Percentiles rank a stretch among this genome's conserved stretches.
Conservation (phyloP, 371 early-diverging fungal species). For the Mortierella sp. region DNA sequence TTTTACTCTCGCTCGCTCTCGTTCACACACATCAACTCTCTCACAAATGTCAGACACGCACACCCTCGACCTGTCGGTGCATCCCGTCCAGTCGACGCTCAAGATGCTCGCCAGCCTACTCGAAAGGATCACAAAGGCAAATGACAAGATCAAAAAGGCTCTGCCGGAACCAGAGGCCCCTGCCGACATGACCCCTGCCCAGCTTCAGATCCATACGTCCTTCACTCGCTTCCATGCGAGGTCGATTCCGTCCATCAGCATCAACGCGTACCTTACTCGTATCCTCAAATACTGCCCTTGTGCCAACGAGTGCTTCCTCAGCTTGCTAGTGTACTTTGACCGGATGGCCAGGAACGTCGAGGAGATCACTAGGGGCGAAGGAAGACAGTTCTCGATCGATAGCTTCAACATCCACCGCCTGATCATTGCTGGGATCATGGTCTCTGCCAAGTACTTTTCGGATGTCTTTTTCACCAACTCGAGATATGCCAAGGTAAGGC, state of each 20-base stretch:
- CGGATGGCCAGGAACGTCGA: constrained; percentile 66
- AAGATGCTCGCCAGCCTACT: constrained; percentile 70
- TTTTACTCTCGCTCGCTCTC: too few relatives aligned
- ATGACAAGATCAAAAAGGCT: constrained; percentile 57
- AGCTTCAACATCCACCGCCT: constrained; percentile 91
- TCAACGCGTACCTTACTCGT: constrained; percentile 83
- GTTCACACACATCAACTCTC: not conserved
- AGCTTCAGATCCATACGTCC: constrained; percentile 52
- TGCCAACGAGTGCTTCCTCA: constrained; percentile 86
- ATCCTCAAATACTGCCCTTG: constrained; percentile 94
- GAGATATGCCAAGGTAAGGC: constrained; percentile 86
- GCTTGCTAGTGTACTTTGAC: constrained; percentile 86
- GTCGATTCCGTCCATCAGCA: constrained; percentile 87
- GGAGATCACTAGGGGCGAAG: constrained; percentile 53
- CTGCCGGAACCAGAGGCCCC: constrained; percentile 51
- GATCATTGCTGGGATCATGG: constrained; percentile 84
- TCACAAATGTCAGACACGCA: constrained; percentile 33
- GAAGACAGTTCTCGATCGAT: constrained; percentile 75
- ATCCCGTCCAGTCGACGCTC: constrained; percentile 73
- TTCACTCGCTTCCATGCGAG: constrained; percentile 86
- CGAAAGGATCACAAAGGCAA: constrained; percentile 64
- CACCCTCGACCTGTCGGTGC: constrained; percentile 64
- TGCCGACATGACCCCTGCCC: constrained; percentile 48
- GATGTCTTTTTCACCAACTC: constrained; percentile 95
- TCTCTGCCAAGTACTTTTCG: constrained; percentile 85